Base-by-base conservation (phyloP, 306 rosid species). In the Lathyrus oleraceus region DNA sequence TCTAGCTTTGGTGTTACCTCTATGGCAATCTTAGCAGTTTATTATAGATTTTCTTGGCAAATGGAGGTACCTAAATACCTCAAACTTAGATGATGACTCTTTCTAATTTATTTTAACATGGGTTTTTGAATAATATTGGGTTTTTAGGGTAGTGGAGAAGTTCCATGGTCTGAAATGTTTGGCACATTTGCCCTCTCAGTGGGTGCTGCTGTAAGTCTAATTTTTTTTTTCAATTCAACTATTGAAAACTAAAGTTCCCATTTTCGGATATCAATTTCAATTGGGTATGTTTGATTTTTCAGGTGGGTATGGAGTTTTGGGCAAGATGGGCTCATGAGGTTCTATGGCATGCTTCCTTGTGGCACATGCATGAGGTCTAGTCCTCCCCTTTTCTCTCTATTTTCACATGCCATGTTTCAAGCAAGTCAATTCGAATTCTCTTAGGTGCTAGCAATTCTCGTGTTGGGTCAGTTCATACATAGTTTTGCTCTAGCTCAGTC, bases 181-280 rank as follows among this genome's bases (percentile, higher is more conserved):
- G 97, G 97, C 47, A 94, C 98, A 85, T 88, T 94, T 83, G 84
- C 96, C 57, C 87, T 94, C 13, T 94, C 97, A 6, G 90, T 94
- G 1, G 97, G 98, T 14, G 96, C 98, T 71, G 97, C 91, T 14
- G 85, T 81, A 78, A 77, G 82, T 81, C 16, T 51, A 1, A 0
- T 7, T 11, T 9, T n/a, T 44, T 76, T 65, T 25, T 15, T 19
- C 51, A 53, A 61, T 58, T 80, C 61, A 66, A 61, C 35, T 27
- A n/a, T 27, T 16, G 16, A 6, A 69, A 36, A 3, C 28, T 47
- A 47, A 62, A 68, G 56, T 64, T 3, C 40, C 38, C 21, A 51
- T 8, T 17, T 65, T 47, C 6, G 20, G 8, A 20, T 43, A 45
- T 15, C 21, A 5, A 61, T 61, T 71, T 79, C 19, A 71, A 3